Evolutionary conservation across 2,329 filamentous ascomycete species (phyloP), one percentile per base, ranked within the genome.

Genomic region (Talaromyces sp.): DNA sequence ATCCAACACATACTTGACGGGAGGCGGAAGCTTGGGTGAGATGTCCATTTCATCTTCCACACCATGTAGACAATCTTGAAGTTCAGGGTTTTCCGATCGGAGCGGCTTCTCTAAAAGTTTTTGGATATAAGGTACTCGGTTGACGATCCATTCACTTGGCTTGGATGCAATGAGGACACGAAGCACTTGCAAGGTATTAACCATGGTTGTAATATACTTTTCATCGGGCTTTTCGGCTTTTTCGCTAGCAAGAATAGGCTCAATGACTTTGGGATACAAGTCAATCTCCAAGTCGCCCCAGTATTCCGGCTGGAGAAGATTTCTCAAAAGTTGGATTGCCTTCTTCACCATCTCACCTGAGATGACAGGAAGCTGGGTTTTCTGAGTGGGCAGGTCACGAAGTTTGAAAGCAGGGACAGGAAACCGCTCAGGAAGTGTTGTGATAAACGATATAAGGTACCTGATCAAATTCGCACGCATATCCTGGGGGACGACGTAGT

Each of bases 401-500:
- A 86, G 82, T 68, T 88, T 89, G 14, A 86, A 83, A 27, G 89
- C 90, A 14, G 89, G 89, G 27, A 92, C 85, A 23, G 88, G 87
- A 72, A 90, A 97, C 36, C 93, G 87, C 75, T 98, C 95, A 18
- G 90, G 89, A 27, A 97, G 82, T 57, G 92, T 90, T 1, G 92
- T 93, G 68, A 98, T 96, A 75, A 98, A 98, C 64, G 95, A 91
- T 33, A 98, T 90, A 34, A 99, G 84, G 71, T 98, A 99, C 76
- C 96, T 97, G 55, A 97, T 85, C 80, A 99, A 89, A 74, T 92
- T 89, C 51, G 88, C 84, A 23, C 93, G 86, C 59, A 90, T 86
- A 1, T 84, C 74, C 0, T 83, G 73, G 8, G 89, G 85, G 30
- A 94, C 87, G 64, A 85, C 81, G 67, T 90, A 93, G 61, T 92